A percentile compares a stretch with the other conserved stretches of the same genome.
Conservation (phyloP, 129 eudicot genomes). For the Silybum marianum region DNA sequence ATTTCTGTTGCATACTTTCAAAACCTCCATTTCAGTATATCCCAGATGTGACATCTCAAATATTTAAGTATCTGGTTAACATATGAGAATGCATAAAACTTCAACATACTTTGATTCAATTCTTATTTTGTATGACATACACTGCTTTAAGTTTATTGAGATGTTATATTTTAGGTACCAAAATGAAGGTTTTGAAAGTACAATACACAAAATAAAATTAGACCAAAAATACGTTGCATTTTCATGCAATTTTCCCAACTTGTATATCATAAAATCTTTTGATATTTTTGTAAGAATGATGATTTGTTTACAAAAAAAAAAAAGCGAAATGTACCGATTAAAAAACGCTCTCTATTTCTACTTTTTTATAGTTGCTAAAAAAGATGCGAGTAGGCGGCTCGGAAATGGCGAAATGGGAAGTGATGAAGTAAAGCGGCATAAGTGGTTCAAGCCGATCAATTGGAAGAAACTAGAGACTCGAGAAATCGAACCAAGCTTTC, state of each 20-base stretch:
- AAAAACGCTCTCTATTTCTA: neutral
- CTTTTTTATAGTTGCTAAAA: conserved; percentile 53
- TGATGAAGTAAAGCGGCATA: conserved; percentile 69
- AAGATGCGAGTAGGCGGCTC: conserved; percentile 72
- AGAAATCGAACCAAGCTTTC: conserved; percentile 63
- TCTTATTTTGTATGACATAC: neutral
- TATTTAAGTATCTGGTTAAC: neutral
- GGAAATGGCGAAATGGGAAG: conserved; percentile 74
- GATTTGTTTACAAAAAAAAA: neutral
- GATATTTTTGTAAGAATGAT: neutral
- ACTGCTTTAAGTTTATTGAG: neutral
- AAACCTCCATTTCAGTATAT: neutral
- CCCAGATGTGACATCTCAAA: neutral
- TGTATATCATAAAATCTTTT: neutral
- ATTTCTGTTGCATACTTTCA: neutral
- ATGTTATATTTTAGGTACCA: neutral
- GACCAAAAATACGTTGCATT: neutral
- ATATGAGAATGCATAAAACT: neutral
- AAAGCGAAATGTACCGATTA: neutral
- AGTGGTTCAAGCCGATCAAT: conserved; percentile 79
- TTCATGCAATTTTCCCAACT: conserved; percentile 4
- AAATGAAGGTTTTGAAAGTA: neutral
- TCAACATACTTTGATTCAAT: neutral
- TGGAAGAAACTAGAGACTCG: conserved; percentile 77
- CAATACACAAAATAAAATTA: neutral